Base-by-base conservation (phyloP, 208 protist species). In the Leishmania lainsoni region DNA sequence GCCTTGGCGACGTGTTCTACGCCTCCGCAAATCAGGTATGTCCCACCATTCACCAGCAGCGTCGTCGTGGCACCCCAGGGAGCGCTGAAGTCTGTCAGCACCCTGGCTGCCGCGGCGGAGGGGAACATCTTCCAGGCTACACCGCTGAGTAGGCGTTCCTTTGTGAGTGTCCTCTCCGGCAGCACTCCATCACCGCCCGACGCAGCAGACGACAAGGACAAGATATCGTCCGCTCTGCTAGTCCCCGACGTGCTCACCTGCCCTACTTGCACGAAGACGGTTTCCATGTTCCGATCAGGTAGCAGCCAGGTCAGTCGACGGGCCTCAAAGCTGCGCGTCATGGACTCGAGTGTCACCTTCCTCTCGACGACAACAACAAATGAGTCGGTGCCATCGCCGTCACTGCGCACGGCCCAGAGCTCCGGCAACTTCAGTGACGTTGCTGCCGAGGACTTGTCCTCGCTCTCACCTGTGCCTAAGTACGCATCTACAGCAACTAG, bases 121-220 rank as follows among this genome's bases (percentile, higher is more conserved):
- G 54, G 17, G 54, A 20, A 48, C 39, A 3, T 26, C 73, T 77
- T 65, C 3, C 73, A 26, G 32, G 56, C 3, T 5, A 48, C 73
- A 26, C 73, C 73, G 39, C 76, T 79, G 61, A 58, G 61, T 68
- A 20, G 49, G 48, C 76, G 61, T 61, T 72, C 76, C 76, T 79
- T 79, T 48, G 35, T 56, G 17, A 79, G 76, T 49, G 76, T n/a
- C 42, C 39, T 79, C 32, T 16, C 26, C 8, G 22, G 42, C 29
- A 68, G 48, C 45, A 35, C 26, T 42, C 39, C 76, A 42, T 20
- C 61, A 49, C 14, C 10, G 42, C 35, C 12, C 20, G 32, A 42
- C 56, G 35, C 54, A 14, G 72, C 72, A 76, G 72, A 5, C 51
- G 29, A 32, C 42, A 17, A 10, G 45, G 42, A 66, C n/a, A 29